phyloP scores from a whole-genome alignment of 257 asterid genomes.

The Asclepias syriaca region DNA sequence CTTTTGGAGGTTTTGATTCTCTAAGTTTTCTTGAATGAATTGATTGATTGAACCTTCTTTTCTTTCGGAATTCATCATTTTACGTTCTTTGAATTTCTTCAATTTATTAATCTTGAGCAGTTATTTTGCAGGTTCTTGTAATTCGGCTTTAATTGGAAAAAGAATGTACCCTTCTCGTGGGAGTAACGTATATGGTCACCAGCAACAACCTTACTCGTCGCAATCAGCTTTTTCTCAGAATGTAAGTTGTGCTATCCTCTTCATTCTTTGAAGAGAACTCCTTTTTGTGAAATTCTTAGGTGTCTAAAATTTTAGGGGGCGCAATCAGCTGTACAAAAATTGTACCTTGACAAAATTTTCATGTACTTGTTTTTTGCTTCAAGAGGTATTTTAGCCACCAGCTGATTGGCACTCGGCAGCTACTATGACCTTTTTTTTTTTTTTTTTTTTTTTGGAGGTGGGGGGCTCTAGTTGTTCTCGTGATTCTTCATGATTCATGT shows the following conservation, averaged over 20 bases:
- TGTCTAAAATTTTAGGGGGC: neutral
- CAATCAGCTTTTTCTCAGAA: conserved; percentile 29
- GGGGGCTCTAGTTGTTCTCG: neutral
- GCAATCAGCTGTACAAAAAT: neutral
- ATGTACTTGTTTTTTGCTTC: neutral
- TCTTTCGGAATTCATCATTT: neutral
- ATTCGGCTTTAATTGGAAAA: neutral
- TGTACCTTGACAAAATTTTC: neutral
- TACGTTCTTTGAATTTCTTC: neutral
- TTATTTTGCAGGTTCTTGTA: neutral
- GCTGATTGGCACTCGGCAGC: neutral
- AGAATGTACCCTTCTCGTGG: conserved; percentile 31
- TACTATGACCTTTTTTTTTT: neutral
- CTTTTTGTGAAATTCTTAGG: neutral
- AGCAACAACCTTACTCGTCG: conserved; percentile 29
- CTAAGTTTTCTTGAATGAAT: neutral
- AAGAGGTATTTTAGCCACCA: neutral
- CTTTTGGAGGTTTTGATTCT: neutral
- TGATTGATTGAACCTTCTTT: neutral
- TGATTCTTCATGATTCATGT: neutral
- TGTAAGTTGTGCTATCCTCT: conserved; percentile 8
- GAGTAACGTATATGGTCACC: conserved; percentile 29
- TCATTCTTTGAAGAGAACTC: neutral
- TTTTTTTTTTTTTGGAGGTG: too few relatives aligned
- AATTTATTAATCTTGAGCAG: neutral